Percentiles rank a stretch among this genome's conserved stretches.
Evolutionary conservation across 2,329 filamentous ascomycete genomes (phyloP).

Genomic region (Exophiala sp.): DNA sequence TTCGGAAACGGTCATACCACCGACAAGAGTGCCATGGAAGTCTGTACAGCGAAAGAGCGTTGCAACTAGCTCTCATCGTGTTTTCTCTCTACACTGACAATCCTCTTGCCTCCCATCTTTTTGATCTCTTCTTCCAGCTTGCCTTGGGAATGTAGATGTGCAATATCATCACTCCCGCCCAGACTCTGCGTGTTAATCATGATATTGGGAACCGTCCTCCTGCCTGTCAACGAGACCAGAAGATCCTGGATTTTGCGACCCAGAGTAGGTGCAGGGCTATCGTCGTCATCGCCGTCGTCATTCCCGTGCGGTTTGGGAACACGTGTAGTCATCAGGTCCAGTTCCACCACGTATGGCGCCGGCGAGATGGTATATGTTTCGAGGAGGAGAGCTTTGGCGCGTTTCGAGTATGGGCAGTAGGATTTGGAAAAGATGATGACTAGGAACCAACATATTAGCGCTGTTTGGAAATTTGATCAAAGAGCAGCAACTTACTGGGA

Average conservation of each 20-base stretch:
- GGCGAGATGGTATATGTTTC: constrained; percentile 79
- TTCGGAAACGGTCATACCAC: not conserved
- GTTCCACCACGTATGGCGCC: constrained; percentile 78
- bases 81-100: constrained; percentile 33
- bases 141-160: constrained; percentile 60
- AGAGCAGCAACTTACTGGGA: constrained; percentile 58
- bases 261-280: constrained; percentile 43
- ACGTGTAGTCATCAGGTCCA: constrained; percentile 61
- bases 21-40: not conserved
- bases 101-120: constrained; percentile 64
- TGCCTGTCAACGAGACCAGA: constrained; percentile 66
- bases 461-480: not conserved
- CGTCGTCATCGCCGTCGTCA: constrained; percentile 15
- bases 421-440: constrained; percentile 96
- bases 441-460: constrained; percentile 35
- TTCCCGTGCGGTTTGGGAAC: constrained; percentile 17
- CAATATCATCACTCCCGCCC: constrained; percentile 82
- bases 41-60: not conserved
- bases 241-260: constrained; percentile 66
- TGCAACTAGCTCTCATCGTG: constrained; percentile 4
- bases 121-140: constrained; percentile 66
- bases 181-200: constrained; percentile 83
- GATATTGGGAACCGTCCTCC: constrained; percentile 85
- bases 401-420: constrained; percentile 80
- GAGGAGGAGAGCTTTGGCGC: constrained; percentile 78